phyloP scores from a whole-genome alignment of 345 rosid genomes.

The Boechera divaricarpa region DNA sequence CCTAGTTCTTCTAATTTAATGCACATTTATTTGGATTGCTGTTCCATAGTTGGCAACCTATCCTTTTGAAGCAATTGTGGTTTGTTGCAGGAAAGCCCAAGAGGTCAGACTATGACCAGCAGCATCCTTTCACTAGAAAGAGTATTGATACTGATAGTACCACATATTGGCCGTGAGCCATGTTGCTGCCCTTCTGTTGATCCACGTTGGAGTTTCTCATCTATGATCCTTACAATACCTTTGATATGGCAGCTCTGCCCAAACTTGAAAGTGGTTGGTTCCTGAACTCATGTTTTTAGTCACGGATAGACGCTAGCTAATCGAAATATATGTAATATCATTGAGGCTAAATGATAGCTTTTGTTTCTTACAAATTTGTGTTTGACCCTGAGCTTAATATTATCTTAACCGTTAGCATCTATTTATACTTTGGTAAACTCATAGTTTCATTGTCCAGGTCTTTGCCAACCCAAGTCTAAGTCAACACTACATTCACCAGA shows the following conservation, averaged over 20 bases:
- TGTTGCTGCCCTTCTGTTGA: constrained; percentile 72
- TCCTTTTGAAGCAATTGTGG: constrained; percentile 19
- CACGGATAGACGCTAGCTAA: neutral
- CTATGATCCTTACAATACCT: constrained; percentile 88
- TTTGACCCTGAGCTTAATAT: constrained; percentile 26
- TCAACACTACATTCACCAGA: constrained; percentile 76
- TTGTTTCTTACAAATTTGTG: constrained; percentile 4
- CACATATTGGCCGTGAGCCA: constrained; percentile 69
- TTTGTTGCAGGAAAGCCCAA: constrained; percentile 64
- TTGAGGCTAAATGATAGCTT: constrained; percentile 18
- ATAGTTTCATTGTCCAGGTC: constrained; percentile 57
- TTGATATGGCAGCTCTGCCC: constrained; percentile 87
- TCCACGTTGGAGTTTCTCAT: constrained; percentile 74
- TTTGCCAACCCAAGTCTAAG: constrained; percentile 68
- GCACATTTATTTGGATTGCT: constrained; percentile 27
- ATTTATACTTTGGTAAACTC: constrained; percentile 34
- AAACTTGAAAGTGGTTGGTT: constrained; percentile 70
- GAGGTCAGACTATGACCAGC: constrained; percentile 36
- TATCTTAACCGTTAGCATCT: constrained; percentile 14
- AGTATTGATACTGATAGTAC: constrained; percentile 58
- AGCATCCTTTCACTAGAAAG: constrained; percentile 66
- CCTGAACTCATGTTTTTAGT: constrained; percentile 21
- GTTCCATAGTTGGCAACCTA: constrained; percentile 23
- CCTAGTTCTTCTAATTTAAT: constrained; percentile 34
- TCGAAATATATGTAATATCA: constrained; percentile 5